Evolutionary conservation across 2,329 filamentous ascomycete genomes (phyloP).

Genomic region (Colletotrichum sp.): DNA sequence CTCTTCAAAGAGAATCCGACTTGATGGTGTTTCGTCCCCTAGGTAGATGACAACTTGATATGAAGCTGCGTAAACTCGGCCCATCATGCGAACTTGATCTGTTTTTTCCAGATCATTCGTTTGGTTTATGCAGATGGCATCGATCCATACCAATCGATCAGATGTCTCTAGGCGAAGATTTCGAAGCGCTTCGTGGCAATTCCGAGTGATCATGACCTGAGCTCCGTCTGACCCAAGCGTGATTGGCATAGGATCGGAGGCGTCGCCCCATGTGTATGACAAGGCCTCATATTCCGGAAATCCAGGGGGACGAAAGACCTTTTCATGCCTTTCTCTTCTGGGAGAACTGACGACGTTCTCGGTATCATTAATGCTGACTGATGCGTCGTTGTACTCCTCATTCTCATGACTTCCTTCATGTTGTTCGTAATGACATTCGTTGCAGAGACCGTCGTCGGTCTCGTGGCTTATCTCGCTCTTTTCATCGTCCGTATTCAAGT

Average conservation of each 20-base stretch:
- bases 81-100: background rate
- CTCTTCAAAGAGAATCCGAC: background rate
- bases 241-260: fast-evolving
- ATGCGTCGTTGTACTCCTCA: fast-evolving
- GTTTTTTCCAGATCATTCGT: fast-evolving
- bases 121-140: background rate
- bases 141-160: background rate
- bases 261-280: background rate
- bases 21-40: fast-evolving
- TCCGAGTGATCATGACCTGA: fast-evolving
- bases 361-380: fast-evolving
- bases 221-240: fast-evolving
- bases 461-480: too few species aligned
- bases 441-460: fast-evolving
- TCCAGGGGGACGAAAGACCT: fast-evolving
- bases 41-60: fast-evolving
- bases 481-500: too few species aligned
- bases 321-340: background rate
- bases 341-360: too few species aligned
- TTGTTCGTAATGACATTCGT: too few species aligned
- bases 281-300: background rate
- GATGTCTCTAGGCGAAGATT: fast-evolving
- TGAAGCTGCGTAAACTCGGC: fast-evolving
- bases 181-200: fast-evolving
- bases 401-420: too few species aligned